phyloP scores from a whole-genome alignment of 768 basidiomycete species.

The Macrolepiota dolichaula region DNA sequence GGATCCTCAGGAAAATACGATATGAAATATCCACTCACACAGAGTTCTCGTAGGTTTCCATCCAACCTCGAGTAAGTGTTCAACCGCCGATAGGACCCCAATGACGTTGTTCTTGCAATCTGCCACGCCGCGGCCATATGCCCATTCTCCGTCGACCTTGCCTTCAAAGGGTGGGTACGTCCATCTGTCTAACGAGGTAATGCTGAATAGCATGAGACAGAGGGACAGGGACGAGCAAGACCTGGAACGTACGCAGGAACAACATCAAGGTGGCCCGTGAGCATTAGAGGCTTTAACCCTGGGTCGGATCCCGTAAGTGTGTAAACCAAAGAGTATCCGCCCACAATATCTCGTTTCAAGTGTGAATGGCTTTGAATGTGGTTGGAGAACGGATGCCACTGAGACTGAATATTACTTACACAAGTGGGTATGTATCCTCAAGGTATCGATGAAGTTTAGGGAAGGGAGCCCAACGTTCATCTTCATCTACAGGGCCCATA shows the following conservation, averaged over 20 bases:
- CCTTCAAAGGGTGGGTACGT: slow-evolving; percentile 27
- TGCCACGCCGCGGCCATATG: slow-evolving; percentile 26
- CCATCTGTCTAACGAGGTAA: slow-evolving; percentile 26
- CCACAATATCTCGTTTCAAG: slow-evolving; percentile 19
- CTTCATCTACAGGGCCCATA: slow-evolving; percentile 24
- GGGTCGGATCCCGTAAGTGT: slow-evolving; percentile 19
- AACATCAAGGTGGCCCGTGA: slow-evolving; percentile 28
- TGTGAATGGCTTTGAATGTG: slow-evolving; percentile 16
- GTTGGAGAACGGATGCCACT: background rate
- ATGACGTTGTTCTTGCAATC: slow-evolving; percentile 31
- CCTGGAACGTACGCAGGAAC: slow-evolving; percentile 19
- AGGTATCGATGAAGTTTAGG: slow-evolving; percentile 24
- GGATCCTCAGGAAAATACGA: background rate
- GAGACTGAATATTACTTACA: slow-evolving; percentile 16
- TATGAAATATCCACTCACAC: slow-evolving; percentile 11
- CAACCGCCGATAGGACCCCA: slow-evolving; percentile 27
- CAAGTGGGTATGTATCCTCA: slow-evolving; percentile 22
- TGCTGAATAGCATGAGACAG: slow-evolving; percentile 14
- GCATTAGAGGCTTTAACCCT: slow-evolving; percentile 23
- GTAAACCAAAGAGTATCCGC: slow-evolving; percentile 24
- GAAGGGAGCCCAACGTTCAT: slow-evolving; percentile 25
- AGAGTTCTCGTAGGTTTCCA: slow-evolving; percentile 26
- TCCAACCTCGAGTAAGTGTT: slow-evolving; percentile 20
- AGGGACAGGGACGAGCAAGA: background rate
- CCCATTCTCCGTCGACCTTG: slow-evolving; percentile 23